phyloP scores from a whole-genome alignment of 2,329 filamentous ascomycete species.

The Nothophoma quercina region DNA sequence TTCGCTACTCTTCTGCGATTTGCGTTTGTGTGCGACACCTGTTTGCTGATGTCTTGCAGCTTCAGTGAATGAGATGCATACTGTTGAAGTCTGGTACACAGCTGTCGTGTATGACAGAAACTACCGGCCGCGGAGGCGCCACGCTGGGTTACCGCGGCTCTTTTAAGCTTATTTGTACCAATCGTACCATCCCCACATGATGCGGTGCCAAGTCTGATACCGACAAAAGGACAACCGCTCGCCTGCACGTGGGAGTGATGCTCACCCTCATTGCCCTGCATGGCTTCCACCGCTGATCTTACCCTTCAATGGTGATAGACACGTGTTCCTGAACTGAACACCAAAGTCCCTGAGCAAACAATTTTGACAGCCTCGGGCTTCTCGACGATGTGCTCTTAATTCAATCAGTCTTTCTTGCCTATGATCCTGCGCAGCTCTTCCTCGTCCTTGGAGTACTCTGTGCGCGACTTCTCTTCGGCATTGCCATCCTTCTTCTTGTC shows the following conservation, averaged over 20 bases:
- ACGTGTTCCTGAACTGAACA: not conserved
- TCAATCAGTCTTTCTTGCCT: conserved; percentile 42
- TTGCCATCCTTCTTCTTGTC: conserved; percentile 37
- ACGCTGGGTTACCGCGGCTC: conserved; percentile 6
- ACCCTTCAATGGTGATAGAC: not conserved
- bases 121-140: conserved; percentile 34
- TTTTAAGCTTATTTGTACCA: conserved; percentile 1
- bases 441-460: conserved; percentile 48
- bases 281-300: not conserved
- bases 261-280: not conserved
- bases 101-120: conserved; percentile 14
- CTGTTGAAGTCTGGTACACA: conserved; percentile 6
- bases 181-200: conserved; percentile 6
- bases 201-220: conserved; percentile 6
- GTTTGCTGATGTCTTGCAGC: conserved; percentile 5
- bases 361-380: not conserved
- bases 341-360: not conserved
- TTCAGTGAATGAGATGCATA: conserved; percentile 3
- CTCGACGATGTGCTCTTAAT: not conserved
- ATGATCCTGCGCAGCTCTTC: conserved; percentile 49
- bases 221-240: not conserved
- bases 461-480: conserved; percentile 35
- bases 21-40: conserved; percentile 7
- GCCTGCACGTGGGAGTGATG: conserved; percentile 8
- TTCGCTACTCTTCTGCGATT: conserved; percentile 14